These are phyloP conservation scores for Ascodesmis nigricans DNA, from an alignment of 495 filamentous ascomycete genomes.

Conservation along the genomic window DNA sequence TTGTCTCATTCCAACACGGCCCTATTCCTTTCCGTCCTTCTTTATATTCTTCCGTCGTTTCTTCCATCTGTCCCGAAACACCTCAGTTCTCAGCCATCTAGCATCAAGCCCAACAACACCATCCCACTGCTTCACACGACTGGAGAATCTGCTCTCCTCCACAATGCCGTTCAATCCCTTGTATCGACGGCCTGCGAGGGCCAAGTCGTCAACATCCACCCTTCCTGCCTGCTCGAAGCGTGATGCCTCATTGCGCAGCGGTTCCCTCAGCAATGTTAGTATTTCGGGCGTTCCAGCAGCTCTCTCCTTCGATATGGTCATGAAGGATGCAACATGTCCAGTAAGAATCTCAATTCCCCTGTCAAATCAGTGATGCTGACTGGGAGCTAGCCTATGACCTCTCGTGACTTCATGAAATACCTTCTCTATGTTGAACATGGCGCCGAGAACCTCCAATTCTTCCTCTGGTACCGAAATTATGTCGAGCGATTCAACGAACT, in stretches of 20 bases:
- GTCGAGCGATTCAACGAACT: slow-evolving; percentile 34
- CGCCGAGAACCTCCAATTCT: slow-evolving; percentile 65
- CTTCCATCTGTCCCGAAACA: no score
- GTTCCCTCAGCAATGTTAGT: no score
- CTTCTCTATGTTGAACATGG: slow-evolving; percentile 49
- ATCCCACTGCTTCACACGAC: no score
- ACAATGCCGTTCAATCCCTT: no score
- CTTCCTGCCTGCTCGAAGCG: neutral
- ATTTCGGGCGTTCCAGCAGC: slow-evolving; percentile 37
- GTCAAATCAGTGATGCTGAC: slow-evolving; percentile 4
- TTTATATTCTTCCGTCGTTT: no score
- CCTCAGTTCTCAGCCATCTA: no score
- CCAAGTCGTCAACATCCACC: neutral
- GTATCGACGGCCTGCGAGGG: no score
- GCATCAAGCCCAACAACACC: no score
- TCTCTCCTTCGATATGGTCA: slow-evolving; percentile 48
- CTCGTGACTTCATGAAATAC: slow-evolving; percentile 64
- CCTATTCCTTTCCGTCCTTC: no score
- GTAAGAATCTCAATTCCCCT: slow-evolving; percentile 28
- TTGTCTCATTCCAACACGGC: no score
- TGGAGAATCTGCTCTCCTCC: no score
- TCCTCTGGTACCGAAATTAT: slow-evolving; percentile 51
- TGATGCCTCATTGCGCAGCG: no score
- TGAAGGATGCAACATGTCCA: slow-evolving; percentile 52
- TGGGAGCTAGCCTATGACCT: slow-evolving; percentile 39